These are phyloP conservation scores for Agrocybe pediades DNA, from an alignment of 768 basidiomycete genomes.

Conservation along the genomic window DNA sequence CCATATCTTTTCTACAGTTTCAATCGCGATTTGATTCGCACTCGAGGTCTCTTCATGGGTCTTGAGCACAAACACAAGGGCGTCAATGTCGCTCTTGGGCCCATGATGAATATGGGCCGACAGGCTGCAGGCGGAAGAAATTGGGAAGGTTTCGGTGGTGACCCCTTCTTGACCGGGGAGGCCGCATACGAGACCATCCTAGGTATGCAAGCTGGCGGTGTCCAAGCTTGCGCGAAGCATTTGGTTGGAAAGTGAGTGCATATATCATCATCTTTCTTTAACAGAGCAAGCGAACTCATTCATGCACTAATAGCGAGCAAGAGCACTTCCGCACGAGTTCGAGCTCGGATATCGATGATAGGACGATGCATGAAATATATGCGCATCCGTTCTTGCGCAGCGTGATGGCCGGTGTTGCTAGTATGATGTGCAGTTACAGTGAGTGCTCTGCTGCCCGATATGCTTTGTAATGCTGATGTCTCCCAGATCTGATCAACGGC, in stretches of 20 bases:
- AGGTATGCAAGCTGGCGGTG: constrained; percentile 77
- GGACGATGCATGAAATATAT: constrained; percentile 79
- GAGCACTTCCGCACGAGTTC: constrained; percentile 57
- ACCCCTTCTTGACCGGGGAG: constrained; percentile 86
- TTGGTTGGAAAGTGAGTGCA: constrained; percentile 67
- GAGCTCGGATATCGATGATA: constrained; percentile 75
- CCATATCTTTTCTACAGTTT: constrained; percentile 40
- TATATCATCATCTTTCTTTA: not conserved
- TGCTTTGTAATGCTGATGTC: not conserved
- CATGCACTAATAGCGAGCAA: constrained; percentile 61
- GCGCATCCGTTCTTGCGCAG: constrained; percentile 68
- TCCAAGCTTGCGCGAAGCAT: constrained; percentile 89
- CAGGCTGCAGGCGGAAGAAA: constrained; percentile 81
- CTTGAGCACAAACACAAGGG: constrained; percentile 84
- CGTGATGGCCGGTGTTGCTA: constrained; percentile 73
- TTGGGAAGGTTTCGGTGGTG: constrained; percentile 95
- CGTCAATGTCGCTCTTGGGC: constrained; percentile 74
- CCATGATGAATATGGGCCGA: constrained; percentile 90
- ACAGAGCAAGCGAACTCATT: not conserved
- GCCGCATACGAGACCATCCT: constrained; percentile 78
- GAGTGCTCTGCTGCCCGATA: constrained; percentile 20
- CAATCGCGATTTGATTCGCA: constrained; percentile 77
- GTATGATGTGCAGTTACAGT: constrained; percentile 81
- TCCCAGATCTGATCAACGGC: constrained; percentile 62
- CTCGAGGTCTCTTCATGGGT: constrained; percentile 79